Evolutionary conservation across 768 basidiomycete genomes (phyloP), one percentile per base, ranked within the genome.

Genomic region (Hericium rajendrae): DNA sequence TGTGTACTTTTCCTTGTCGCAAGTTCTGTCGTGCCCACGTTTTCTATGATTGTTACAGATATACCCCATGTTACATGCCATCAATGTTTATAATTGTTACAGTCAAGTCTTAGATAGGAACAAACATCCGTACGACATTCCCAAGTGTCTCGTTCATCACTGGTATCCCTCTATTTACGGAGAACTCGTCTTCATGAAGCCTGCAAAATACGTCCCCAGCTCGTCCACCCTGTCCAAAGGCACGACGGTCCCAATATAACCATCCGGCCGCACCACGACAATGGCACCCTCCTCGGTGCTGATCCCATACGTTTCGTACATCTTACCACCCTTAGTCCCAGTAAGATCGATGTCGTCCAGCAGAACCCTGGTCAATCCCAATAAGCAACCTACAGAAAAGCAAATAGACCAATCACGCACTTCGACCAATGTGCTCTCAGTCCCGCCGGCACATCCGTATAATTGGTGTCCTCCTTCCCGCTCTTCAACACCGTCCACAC

Each of bases 191-290:
- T 50, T 41, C 66, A 78, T 68, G 63, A 86, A 84, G 1, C 66
- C 64, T 1, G 66, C 63, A 40, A 87, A 81, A 63, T 86, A 86
- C 1, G 22, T 20, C 37, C 74, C 69, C 48, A 87, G 49, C 1
- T 64, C 64, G 12, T 69, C 64, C 22, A 64, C 53, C 9, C 73
- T 60, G n/a, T 74, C 72, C 43, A 86, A 68, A 0, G 84, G 77
- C 1, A 74, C 74, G 37, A 87, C 71, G 62, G 72, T 73, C 3
- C 81, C 83, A 32, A 88, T 76, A 57, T 85, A 86, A 15, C 85
- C 86, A 62, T 84, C 84, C 8, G 84, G 84, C 24, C 85, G 74
- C 5, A 85, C 76, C 51, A 83, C 71, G 8, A 83, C 76, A 11
- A 83, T 63, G 10, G 76, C 79, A 16, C 83, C 83, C 1, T 59